These are phyloP conservation scores for Tulasnella sp. DNA, from an alignment of 768 basidiomycete genomes.

Conservation along the genomic window DNA sequence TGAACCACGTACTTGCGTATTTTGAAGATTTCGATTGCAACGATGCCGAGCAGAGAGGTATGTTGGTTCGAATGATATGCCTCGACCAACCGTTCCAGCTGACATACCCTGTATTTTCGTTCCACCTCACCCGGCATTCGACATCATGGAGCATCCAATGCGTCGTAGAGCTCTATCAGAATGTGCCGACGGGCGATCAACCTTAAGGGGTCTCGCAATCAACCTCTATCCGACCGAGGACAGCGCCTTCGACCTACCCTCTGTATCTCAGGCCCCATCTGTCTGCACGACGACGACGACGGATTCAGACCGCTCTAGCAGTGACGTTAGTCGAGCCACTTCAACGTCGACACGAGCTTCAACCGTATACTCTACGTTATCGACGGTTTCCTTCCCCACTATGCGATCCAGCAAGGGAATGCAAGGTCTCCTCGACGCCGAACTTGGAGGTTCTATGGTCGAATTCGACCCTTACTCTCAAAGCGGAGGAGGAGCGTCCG, in stretches of 20 bases:
- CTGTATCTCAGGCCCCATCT: background rate
- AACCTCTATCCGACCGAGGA: background rate
- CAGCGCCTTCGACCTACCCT: background rate
- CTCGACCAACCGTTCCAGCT: background rate
- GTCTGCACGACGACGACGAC: background rate
- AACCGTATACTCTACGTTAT: background rate
- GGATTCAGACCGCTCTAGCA: background rate
- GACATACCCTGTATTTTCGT: background rate
- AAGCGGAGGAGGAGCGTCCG: slow-evolving; percentile 34
- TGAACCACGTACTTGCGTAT: background rate
- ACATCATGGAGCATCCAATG: background rate
- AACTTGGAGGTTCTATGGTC: slow-evolving; percentile 43
- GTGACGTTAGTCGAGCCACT: background rate
- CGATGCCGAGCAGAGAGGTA: background rate
- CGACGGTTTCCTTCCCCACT: background rate
- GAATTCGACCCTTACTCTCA: slow-evolving; percentile 35
- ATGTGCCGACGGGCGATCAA: background rate
- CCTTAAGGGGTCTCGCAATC: slow-evolving; percentile 9
- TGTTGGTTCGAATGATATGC: background rate
- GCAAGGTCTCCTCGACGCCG: slow-evolving; percentile 43
- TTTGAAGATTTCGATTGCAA: background rate
- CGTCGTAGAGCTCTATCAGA: slow-evolving; percentile 14
- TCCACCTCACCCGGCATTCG: background rate
- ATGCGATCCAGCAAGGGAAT: slow-evolving; percentile 33
- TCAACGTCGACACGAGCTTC: background rate